Evolutionary conservation across 192 early-diverging fungal genomes (phyloP), one percentile per base, ranked within the genome.

Genomic region (Spinellus fusiger): DNA sequence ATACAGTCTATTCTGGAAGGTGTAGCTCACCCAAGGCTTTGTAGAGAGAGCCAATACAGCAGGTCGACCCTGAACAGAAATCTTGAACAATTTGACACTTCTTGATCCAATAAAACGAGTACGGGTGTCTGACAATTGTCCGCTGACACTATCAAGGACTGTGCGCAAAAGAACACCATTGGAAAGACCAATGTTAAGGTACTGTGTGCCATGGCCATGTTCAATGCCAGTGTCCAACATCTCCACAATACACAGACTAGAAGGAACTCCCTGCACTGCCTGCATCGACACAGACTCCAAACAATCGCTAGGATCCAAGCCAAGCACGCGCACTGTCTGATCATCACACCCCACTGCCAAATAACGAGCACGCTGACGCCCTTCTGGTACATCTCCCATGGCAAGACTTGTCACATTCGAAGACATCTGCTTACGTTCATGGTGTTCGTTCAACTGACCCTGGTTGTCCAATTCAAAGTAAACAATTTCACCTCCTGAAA

Each of bases 281-380:
- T 74, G 72, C 72, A 74, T 74, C 51, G 82, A 81, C 20, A 93
- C 68, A 20, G 88, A 68, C 66, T 96, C 89, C 3, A 93, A 76
- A 50, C 90, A 88, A 25, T 70, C 77, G 28, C 86, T 80, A 5
- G 90, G 84, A 47, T 94, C 93, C 55, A 96, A 75, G 13, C 89
- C 85, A 35, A 95, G 70, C 29, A 98, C 79, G 28, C 97, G 80
- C 9, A 99, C 94, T 0, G 97, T 95, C 59, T 82, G 79, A 69
- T 99, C 97, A 50, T 78, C 86, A 69, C 92, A 96, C 22, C 93
- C 97, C 9, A 92, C 92, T 0, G 97, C 92, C 75, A 92, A 77
- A 64, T 94, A 95, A 26, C 80, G 78, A 32, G 86, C 79, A 16
- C 88, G 68, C 38, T 79, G 81, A 8, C 92, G 80, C 29, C 92